Evolutionary conservation across 2,329 filamentous ascomycete species (phyloP).

Genomic region (Penicillium sp.): DNA sequence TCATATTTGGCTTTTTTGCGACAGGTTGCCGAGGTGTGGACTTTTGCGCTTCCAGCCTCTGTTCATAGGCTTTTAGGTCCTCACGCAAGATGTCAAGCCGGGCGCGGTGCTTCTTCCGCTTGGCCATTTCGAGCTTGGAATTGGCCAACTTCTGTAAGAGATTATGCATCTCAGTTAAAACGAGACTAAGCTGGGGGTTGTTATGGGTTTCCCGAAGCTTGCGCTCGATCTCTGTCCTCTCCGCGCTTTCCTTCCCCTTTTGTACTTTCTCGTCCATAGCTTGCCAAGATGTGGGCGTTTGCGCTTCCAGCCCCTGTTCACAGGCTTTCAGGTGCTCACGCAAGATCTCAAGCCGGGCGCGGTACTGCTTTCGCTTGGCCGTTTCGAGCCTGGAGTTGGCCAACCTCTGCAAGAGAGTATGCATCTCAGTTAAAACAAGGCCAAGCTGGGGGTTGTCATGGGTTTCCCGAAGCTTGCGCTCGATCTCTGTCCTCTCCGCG

Average conservation of each 20-base stretch:
- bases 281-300: not conserved
- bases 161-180: not conserved
- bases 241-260: not conserved
- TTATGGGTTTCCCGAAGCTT: not conserved
- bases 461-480: not conserved
- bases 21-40: not conserved
- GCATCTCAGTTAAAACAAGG: not conserved
- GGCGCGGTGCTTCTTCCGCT: not conserved
- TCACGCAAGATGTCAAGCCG: not conserved
- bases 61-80: not conserved
- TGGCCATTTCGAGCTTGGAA: not conserved
- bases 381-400: not conserved
- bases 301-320: not conserved
- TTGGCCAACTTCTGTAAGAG: not conserved
- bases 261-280: not conserved
- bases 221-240: not conserved
- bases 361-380: not conserved
- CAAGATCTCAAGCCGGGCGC: not conserved
- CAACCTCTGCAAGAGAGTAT: not conserved
- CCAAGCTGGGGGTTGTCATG: not conserved
- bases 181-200: not conserved
- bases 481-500: not conserved
- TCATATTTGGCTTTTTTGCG: not conserved
- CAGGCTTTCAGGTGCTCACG: not conserved
- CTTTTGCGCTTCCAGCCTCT: not conserved